Evolutionary conservation across 306 rosid genomes (phyloP), one percentile per base, ranked within the genome.

Genomic region (Sesbania bispinosa): DNA sequence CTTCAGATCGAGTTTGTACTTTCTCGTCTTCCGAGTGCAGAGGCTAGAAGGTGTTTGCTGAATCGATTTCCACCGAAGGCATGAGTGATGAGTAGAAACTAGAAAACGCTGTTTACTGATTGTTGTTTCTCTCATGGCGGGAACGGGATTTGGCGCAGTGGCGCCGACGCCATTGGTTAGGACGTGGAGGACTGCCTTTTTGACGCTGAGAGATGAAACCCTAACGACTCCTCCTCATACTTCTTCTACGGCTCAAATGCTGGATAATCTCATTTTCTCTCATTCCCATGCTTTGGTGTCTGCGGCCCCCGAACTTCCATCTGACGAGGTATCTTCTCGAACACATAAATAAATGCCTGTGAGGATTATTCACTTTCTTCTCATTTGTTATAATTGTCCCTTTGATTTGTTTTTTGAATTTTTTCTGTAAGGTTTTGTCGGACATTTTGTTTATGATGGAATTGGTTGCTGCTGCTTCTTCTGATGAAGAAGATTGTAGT

Each of bases 161-260:
- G 64, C 80, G 41, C 64, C 88, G 33, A 50, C 84, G 32, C 38
- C 90, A 1, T 55, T 60, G 32, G 81, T 77, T 2, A 84, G 89
- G 83, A 67, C 80, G 21, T 92, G 98, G 98, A 82, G 98, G 69
- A 86, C 93, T 23, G 81, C 93, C 39, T 90, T 92, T 80, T 64
- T 92, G 11, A 88, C 96, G 0, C 79, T 90, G 57, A 80, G 98
- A 61, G 98, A 92, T 64, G 96, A 92, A 90, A 79, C 88, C 59
- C 87, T 85, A 51, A 85, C 90, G 6, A 48, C 36, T 32, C 86
- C 87, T 68, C 79, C 63, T 53, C 84, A 64, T 6, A 69, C 59
- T 6, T 74, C 59, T 7, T 74, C 90, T 18, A 71, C 83, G 2
- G 39, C 85, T 11, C 78, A 84, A 13, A 76, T 90, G 78, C 91